Evolutionary conservation across 2,329 filamentous ascomycete species (phyloP).

Genomic region (Blastomyces parvus): DNA sequence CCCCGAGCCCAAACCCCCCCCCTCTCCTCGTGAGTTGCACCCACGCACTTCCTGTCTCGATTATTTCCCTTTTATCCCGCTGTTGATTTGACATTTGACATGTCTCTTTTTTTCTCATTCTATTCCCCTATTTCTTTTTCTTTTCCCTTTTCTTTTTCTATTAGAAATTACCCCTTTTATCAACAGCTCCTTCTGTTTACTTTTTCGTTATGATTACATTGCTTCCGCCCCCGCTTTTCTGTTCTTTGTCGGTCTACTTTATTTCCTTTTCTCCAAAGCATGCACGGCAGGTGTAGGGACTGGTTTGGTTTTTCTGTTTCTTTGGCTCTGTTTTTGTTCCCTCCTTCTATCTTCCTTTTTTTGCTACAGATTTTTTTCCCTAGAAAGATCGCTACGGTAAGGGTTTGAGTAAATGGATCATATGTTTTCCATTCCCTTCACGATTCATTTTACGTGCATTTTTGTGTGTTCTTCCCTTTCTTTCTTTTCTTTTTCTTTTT

Average conservation of each 20-base stretch:
- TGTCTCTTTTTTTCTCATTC: neutral
- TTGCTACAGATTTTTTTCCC: neutral
- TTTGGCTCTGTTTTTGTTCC: neutral
- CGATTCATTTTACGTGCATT: neutral
- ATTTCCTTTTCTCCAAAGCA: neutral
- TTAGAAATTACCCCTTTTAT: neutral
- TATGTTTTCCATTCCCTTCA: conserved; percentile 1
- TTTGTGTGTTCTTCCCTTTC: neutral
- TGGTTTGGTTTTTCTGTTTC: neutral
- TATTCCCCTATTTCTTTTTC: no score
- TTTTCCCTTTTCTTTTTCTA: neutral
- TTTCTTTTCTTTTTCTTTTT: neutral
- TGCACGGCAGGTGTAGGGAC: conserved; percentile 6
- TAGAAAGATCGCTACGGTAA: neutral
- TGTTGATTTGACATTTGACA: neutral
- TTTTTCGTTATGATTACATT: conserved; percentile 1
- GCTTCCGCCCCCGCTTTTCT: neutral
- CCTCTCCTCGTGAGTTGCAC: neutral
- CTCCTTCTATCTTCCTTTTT: conserved; percentile 2
- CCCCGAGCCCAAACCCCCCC: no score
- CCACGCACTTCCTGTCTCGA: neutral
- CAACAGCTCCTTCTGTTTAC: no score
- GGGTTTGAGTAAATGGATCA: neutral
- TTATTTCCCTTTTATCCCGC: neutral
- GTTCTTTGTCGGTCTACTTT: neutral